phyloP scores from a whole-genome alignment of 805 yeast species.

The Ogataea trehalophila region DNA sequence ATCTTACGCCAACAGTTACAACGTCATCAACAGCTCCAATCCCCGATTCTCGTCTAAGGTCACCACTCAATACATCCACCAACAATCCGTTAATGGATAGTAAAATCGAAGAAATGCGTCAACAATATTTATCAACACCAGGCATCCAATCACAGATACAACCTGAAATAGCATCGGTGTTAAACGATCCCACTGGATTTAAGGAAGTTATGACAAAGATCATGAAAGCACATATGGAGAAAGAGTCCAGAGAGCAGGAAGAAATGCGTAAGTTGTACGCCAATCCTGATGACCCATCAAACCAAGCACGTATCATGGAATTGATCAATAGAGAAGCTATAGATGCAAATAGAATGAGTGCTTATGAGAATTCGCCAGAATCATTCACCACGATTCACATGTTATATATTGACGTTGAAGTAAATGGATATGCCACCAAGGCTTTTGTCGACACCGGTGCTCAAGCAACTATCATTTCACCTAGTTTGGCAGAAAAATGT shows the following conservation, averaged over 20 bases:
- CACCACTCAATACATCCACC: background rate
- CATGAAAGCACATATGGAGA: conserved; percentile 19
- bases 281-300: conserved; percentile 68
- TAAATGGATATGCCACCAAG: conserved; percentile 75
- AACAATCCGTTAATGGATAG: conserved; percentile 17
- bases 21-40: conserved; percentile 17
- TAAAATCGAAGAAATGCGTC: conserved; percentile 46
- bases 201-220: conserved; percentile 34
- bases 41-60: conserved; percentile 13
- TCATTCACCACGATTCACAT: conserved; percentile 76
- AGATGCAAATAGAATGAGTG: conserved; percentile 73
- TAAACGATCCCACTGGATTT: conserved; percentile 19
- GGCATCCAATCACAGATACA: conserved; percentile 20
- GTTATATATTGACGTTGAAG: conserved; percentile 74
- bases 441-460: conserved; percentile 98
- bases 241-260: conserved; percentile 10
- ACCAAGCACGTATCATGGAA: conserved; percentile 61
- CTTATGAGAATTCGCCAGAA: conserved; percentile 88
- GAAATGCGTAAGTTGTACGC: conserved; percentile 51
- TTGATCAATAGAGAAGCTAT: conserved; percentile 65
- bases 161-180: conserved; percentile 17
- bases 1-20: conserved; percentile 23
- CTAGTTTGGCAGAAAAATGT: conserved; percentile 67
- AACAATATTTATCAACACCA: conserved; percentile 41
- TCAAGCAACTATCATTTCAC: conserved; percentile 79